These are phyloP conservation scores for Pythium chondricola DNA, from an alignment of 352 stramenopile genomes.

Conservation along the genomic window DNA sequence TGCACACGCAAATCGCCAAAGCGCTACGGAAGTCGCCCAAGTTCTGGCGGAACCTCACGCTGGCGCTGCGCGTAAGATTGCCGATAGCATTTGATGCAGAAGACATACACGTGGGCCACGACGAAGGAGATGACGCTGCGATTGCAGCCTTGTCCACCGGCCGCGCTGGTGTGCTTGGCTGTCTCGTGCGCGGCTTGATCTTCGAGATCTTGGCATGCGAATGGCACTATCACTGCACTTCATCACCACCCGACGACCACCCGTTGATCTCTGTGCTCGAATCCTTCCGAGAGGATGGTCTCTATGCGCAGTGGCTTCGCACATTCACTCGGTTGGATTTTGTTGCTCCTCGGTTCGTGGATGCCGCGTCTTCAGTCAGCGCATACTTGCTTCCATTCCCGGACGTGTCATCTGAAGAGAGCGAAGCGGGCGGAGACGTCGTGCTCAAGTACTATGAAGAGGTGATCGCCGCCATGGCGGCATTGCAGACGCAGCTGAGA, in stretches of 20 bases:
- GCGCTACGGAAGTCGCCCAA: constrained; percentile 25
- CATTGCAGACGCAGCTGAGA: constrained; percentile 13
- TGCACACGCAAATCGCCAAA: constrained; percentile 45
- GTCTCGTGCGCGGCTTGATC: constrained; percentile 48
- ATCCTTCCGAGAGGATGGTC: constrained; percentile 47
- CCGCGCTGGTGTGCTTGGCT: constrained; percentile 52
- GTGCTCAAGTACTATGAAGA: constrained; percentile 19
- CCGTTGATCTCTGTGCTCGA: constrained; percentile 43
- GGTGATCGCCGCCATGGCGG: constrained; percentile 3
- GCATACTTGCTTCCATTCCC: constrained; percentile 13
- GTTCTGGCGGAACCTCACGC: constrained; percentile 62
- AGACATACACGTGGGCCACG: constrained; percentile 17
- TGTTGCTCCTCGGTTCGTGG: constrained; percentile 18
- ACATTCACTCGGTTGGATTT: constrained; percentile 64
- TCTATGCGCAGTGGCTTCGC: constrained; percentile 64
- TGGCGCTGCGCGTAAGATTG: constrained; percentile 50
- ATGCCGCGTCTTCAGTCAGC: constrained; percentile 17
- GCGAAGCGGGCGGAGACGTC: constrained; percentile 8
- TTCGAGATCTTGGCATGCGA: constrained; percentile 58
- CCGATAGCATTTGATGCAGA: constrained; percentile 23
- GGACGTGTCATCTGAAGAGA: constrained; percentile 1
- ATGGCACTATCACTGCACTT: constrained; percentile 42
- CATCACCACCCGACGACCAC: constrained; percentile 18
- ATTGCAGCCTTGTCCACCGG: constrained; percentile 23
- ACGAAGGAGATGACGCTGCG: constrained; percentile 18